Conservation (phyloP, 2,329 filamentous ascomycete genomes). For the Gliomastix tumulicola region DNA sequence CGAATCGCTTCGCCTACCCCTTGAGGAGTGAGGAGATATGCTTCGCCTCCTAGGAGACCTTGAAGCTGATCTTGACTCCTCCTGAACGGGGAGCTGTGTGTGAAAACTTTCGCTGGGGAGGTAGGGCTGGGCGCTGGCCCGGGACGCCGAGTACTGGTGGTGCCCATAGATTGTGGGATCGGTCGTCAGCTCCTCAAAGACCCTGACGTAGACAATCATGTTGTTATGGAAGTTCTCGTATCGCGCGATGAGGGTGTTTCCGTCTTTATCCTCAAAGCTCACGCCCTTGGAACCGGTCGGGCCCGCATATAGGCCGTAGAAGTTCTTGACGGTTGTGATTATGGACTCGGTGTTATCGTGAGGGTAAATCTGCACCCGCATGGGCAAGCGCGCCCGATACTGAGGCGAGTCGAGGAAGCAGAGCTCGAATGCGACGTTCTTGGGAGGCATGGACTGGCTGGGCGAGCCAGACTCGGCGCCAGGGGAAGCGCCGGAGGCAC, state of each 20-base stretch:
- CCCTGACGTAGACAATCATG: slow-evolving; percentile 89
- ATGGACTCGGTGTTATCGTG: slow-evolving; percentile 98
- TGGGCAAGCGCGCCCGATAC: slow-evolving; percentile 68
- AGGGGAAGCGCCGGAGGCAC: slow-evolving; percentile 25
- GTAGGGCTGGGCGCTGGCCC: slow-evolving; percentile 42
- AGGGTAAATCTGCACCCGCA: slow-evolving; percentile 84
- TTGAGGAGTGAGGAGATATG: slow-evolving; percentile 60
- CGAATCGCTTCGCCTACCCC: slow-evolving; percentile 72
- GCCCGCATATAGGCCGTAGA: slow-evolving; percentile 89
- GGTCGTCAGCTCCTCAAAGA: slow-evolving; percentile 56
- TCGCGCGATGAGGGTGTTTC: slow-evolving; percentile 85
- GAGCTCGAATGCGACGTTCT: slow-evolving; percentile 75
- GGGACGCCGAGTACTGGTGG: slow-evolving; percentile 42
- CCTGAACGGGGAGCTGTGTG: slow-evolving; percentile 42
- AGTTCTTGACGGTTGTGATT: slow-evolving; percentile 97
- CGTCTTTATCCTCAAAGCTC: slow-evolving; percentile 87
- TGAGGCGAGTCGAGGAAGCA: slow-evolving; percentile 62
- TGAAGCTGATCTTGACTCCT: slow-evolving; percentile 61
- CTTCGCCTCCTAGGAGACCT: slow-evolving; percentile 70
- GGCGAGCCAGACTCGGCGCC: slow-evolving; percentile 39
- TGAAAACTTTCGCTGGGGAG: slow-evolving; percentile 47
- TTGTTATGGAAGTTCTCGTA: slow-evolving; percentile 94
- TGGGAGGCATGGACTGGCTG: slow-evolving; percentile 44
- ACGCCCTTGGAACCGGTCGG: slow-evolving; percentile 67
- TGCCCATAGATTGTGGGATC: slow-evolving; percentile 40